phyloP scores from a whole-genome alignment of 805 yeast species.

The Crinitomyces ghanaensis region DNA sequence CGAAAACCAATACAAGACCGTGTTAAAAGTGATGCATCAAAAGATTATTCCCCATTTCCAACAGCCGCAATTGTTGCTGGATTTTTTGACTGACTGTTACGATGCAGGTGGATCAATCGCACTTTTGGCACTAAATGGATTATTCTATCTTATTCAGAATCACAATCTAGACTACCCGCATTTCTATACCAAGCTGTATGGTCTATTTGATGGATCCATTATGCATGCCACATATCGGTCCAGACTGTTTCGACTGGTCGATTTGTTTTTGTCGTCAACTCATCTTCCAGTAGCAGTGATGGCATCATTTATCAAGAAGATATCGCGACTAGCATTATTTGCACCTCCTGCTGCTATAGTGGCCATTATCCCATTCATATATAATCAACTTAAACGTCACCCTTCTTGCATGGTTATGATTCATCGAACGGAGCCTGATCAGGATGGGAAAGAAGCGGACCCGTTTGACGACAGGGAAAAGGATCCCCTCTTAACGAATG shows the following conservation, averaged over 20 bases:
- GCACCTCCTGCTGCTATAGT: constrained; percentile 88
- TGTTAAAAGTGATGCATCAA: constrained; percentile 65
- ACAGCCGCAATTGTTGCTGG: constrained; percentile 80
- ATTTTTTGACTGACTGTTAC: constrained; percentile 82
- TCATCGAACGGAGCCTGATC: constrained; percentile 33
- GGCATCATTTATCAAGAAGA: constrained; percentile 78
- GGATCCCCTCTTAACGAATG: constrained; percentile 71
- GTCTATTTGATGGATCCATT: constrained; percentile 61
- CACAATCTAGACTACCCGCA: constrained; percentile 87
- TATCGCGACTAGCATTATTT: constrained; percentile 61
- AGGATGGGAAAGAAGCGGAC: constrained; percentile 32
- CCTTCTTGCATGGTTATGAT: constrained; percentile 88
- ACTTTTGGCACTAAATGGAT: constrained; percentile 73
- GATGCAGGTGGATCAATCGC: constrained; percentile 51
- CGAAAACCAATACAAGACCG: constrained; percentile 51
- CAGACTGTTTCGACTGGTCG: constrained; percentile 78
- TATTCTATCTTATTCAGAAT: constrained; percentile 71
- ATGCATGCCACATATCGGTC: constrained; percentile 73
- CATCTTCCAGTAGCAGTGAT: constrained; percentile 75
- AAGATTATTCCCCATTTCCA: constrained; percentile 70
- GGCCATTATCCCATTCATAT: constrained; percentile 78
- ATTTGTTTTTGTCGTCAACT: constrained; percentile 73
- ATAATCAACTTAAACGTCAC: constrained; percentile 80
- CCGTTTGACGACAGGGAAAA: constrained; percentile 52
- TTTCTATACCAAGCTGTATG: constrained; percentile 72